phyloP scores from a whole-genome alignment of 2,329 filamentous ascomycete species.

The Trichoderma atrobrunneum region DNA sequence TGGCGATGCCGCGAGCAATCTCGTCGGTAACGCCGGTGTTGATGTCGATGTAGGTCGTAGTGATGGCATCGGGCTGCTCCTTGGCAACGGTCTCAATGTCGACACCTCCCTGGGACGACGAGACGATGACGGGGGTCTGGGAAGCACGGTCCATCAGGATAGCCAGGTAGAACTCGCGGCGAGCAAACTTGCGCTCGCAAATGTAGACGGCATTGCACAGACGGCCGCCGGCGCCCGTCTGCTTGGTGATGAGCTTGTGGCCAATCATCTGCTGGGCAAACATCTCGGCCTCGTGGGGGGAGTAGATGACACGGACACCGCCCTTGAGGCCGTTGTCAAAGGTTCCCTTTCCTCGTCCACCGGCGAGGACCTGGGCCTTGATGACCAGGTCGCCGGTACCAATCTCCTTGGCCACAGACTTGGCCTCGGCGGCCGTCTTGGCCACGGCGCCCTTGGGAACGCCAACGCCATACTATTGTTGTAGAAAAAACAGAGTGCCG shows the following conservation, averaged over 20 bases:
- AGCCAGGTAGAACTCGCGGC: slow-evolving; percentile 97
- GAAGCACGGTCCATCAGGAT: slow-evolving; percentile 95
- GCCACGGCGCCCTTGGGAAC: slow-evolving; percentile 90
- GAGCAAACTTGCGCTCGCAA: slow-evolving; percentile 98
- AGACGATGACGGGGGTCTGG: slow-evolving; percentile 92
- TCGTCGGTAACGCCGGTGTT: slow-evolving; percentile 93
- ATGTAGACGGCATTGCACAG: slow-evolving; percentile 98
- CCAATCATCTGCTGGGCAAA: slow-evolving; percentile 99
- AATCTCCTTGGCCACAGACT: slow-evolving; percentile 85
- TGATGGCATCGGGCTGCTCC: slow-evolving; percentile 94
- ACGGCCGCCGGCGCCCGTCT: slow-evolving; percentile 89
- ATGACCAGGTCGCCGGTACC: slow-evolving; percentile 97
- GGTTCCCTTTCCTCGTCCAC: slow-evolving; percentile 93
- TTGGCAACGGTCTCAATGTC: slow-evolving; percentile 98
- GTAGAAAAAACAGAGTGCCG: background rate
- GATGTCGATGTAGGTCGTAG: slow-evolving; percentile 91
- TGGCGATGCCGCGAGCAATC: slow-evolving; percentile 84
- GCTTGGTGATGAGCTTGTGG: slow-evolving; percentile 99
- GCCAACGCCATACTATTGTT: slow-evolving; percentile 80
- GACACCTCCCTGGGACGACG: slow-evolving; percentile 98
- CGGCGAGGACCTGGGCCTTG: slow-evolving; percentile 98
- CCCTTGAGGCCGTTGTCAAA: slow-evolving; percentile 99
- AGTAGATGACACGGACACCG: slow-evolving; percentile 98
- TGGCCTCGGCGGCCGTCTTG: slow-evolving; percentile 78
- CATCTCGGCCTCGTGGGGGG: slow-evolving; percentile 92